Evolutionary conservation across 768 basidiomycete genomes (phyloP), one percentile per base, ranked within the genome.

Genomic region (Lentinula detonsa): DNA sequence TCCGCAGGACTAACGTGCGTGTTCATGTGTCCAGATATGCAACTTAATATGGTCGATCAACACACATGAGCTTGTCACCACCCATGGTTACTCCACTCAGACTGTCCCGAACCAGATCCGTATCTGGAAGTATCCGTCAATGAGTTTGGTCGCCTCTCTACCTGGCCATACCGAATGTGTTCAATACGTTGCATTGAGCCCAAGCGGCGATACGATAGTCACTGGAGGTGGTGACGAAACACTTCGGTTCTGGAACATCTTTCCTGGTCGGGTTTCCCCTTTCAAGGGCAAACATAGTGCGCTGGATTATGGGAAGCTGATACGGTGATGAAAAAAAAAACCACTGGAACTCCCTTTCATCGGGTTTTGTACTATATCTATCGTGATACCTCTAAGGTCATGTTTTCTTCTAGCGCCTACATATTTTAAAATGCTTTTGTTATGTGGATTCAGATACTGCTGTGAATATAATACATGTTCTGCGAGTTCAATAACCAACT

Each of bases 201-300:
- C 87, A 5, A 86, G 88, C 61, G 87, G 87, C 42, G 85, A 88
- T 70, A 90, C 87, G 1, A 90, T 91, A 62, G 89, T 89, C 33
- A 90, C 88, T 0, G 88, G 89, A 18, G 87, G 88, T 2, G 89
- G 90, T 0, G 88, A 91, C 69, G 89, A 91, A 70, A 91, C 88
- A 1, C 75, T 91, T 31, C 75, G 88, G 50, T 91, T 91, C 72
- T 91, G 89, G 88, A 88, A 86, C 65, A 86, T 85, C 0, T 90
- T 90, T 66, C 84, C 85, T 10, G 78, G 79, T 65, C 68, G 37
- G 72, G 5, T 2, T 8, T 13, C 16, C 16, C 3, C 7, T 15
- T 0, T 13, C 9, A 28, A 45, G 34, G 42, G 46, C n/a, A 13
- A 10, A 31, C 31, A 78, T 39, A 80, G 78, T 28, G 69, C 66